Base-by-base conservation (phyloP, 108 stramenopile species). In the Nitzschia putrida region DNA sequence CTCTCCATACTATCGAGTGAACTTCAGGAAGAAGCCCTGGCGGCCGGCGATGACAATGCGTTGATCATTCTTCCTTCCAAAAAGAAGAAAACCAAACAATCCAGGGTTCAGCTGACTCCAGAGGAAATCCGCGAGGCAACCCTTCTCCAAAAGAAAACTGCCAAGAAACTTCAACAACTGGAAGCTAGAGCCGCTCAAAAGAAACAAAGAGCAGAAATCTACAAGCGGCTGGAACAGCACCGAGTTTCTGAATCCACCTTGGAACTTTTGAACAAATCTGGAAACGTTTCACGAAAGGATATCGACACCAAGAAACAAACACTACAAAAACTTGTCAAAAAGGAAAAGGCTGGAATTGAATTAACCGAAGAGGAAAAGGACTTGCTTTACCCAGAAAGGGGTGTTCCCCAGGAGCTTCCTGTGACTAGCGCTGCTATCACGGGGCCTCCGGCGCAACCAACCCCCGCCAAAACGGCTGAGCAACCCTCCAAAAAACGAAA, bases 51-150 rank as follows among this genome's bases (percentile, higher is more conserved):
- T 49, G 79, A 82, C 29, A 68, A 79, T 63, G 60, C 71, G 20
- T 26, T 86, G 25, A 61, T 88, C 25, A 64, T 83, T 2, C 71
- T 75, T 8, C 64, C 57, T 7, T 80, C 80, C 60, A 64, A 80
- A 53, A 82, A 75, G 66, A 80, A 75, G 23, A 50, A 71, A 21
- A 58, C 72, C 22, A 66, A 71, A 39, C 61, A 59, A 61, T 49
- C 50, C 11, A 38, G 53, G 11, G 79, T 90, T 22, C 84, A 85
- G 43, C 66, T 94, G 29, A 89, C 90, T 20, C 87, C 87, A 0
- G 44, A 79, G 55, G 93, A 94, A 67, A 85, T 92, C 57, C 71
- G 73, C 52, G 73, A 86, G 20, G 93, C 93, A 23, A 88, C 83
- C 65, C 26, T 68, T 23, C 53, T 80, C 50, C 85, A 88, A 53